Evolutionary conservation across 23 red algal genomes (phyloP), one percentile per base, ranked within the genome.

Genomic region (Pyropia haitanensis): DNA sequence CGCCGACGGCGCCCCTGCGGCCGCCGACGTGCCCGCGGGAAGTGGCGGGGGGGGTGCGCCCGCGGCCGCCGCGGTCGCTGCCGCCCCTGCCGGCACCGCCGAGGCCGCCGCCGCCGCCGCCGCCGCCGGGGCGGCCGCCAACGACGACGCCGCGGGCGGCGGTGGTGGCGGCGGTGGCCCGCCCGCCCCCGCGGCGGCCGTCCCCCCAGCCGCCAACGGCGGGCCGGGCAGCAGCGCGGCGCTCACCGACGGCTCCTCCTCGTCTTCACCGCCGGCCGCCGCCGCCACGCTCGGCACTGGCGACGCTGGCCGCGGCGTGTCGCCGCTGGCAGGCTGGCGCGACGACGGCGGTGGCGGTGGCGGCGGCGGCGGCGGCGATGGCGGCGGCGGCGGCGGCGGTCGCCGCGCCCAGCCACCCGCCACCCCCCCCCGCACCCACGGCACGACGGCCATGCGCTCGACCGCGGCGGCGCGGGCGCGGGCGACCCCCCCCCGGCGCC

Each of bases 401-500:
- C 14, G 33, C 22, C 2, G 22, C 3, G 20, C 39, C 56, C 18
- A 56, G 21, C 24, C 22, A 27, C 30, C 31, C 22, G 23, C 12
- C 53, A 25, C 67, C 30, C 12, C 62, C 49, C 18, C 68, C 48
- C 22, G 58, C 26, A 63, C 68, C 39, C 39, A 90, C 15, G 64
- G 79, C 25, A 73, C 70, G 6, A 75, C 76, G 3, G 81, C 67
- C 18, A 95, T 49, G 12, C 67, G 59, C 16, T 77, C 63, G 49
- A 95, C 77, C 21, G 80, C 80, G 70, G 80, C 83, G 13, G 75
- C 72, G 27, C 90, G 90, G 2, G 82, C 83, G 22, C 70, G 75
- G 64, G 79, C 70, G 27, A 87, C 75, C 30, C 73, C 72, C 14
- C 75, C 68, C 56, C 83, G 75, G 14, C 90, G 62, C 64, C 77